phyloP scores from a whole-genome alignment of 441 rosid species.

The Theobroma grandiflorum region DNA sequence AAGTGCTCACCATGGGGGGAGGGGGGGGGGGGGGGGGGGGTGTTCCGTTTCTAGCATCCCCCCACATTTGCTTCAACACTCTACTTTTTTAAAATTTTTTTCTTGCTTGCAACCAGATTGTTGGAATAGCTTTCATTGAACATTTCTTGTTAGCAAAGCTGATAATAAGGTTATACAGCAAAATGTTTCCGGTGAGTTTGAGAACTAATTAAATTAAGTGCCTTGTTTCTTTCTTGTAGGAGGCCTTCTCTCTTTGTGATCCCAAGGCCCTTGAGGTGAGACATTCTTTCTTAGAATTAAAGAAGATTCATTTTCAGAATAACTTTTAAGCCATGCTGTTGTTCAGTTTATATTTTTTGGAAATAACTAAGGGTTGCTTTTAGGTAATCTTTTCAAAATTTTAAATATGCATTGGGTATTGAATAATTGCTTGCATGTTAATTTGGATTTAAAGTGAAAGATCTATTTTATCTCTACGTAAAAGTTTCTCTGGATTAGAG shows the following conservation, averaged over 20 bases:
- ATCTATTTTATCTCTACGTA: not conserved
- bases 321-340: constrained; percentile 13
- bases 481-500: constrained; percentile 7
- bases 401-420: not conserved
- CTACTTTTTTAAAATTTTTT: not conserved
- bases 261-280: constrained; percentile 78
- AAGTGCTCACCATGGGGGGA: constrained; percentile 92
- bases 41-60: constrained; percentile 38
- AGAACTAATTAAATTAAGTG: constrained; percentile 22
- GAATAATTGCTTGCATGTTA: not conserved
- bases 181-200: not conserved
- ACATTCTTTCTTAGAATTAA: constrained; percentile 18
- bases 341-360: not conserved
- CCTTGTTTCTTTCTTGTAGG: constrained; percentile 48
- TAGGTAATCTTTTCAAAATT: not conserved
- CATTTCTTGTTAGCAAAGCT: constrained; percentile 7
- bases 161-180: not conserved
- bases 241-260: constrained; percentile 85
- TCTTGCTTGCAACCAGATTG: not conserved
- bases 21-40: no score
- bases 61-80: constrained; percentile 4
- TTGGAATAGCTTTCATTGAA: not conserved
- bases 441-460: not conserved
- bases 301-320: constrained; percentile 1
- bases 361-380: constrained; percentile 5